Conservation (phyloP, 306 rosid species). For the Castanea mollissima region DNA sequence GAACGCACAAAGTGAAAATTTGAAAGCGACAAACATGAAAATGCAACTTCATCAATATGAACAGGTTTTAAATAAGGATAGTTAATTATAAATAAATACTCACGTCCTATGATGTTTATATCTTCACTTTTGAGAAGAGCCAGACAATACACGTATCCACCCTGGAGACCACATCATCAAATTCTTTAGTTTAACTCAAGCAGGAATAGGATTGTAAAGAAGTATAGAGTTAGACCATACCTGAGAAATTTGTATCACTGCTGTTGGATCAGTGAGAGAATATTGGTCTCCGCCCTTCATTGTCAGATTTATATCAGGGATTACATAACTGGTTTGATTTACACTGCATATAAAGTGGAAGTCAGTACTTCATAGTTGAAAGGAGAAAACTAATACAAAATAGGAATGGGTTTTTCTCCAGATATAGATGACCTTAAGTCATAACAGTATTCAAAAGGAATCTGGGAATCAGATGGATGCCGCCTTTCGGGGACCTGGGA, state of each 20-base stretch:
- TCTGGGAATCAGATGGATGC: conserved; percentile 10
- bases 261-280: conserved; percentile 34
- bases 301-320: conserved; percentile 55
- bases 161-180: conserved; percentile 44
- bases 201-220: conserved; percentile 10
- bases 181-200: neutral
- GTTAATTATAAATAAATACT: conserved; percentile 34
- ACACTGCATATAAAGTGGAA: conserved; percentile 41
- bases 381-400: neutral
- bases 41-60: too few species aligned
- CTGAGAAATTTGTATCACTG: neutral
- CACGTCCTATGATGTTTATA: conserved; percentile 84
- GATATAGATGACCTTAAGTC: conserved; percentile 43
- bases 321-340: conserved; percentile 17
- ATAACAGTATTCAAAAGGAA: conserved; percentile 87
- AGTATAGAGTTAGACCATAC: conserved; percentile 27
- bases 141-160: conserved; percentile 37
- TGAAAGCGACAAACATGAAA: neutral
- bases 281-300: conserved; percentile 72
- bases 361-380: conserved; percentile 25
- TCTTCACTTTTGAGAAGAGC: conserved; percentile 55
- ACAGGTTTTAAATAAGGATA: neutral
- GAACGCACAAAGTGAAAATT: neutral
- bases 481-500: conserved; percentile 33
- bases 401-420: neutral